These are phyloP conservation scores for Ceratobasidium theobromae DNA, from an alignment of 1,284 basidiomycete species.

Conservation along the genomic window DNA sequence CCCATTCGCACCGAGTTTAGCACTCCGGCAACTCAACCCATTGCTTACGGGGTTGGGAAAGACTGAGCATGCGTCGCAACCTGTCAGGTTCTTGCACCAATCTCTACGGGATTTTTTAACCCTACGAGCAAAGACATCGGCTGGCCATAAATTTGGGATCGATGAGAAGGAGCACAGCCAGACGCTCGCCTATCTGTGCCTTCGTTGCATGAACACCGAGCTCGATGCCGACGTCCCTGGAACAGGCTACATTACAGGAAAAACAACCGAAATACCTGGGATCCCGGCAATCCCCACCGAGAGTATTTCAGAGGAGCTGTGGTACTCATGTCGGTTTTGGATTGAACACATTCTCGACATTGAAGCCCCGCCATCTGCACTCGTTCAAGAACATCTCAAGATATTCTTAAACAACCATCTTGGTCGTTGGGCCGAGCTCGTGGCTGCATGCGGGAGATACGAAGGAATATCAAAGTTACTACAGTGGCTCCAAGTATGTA, in stretches of 20 bases:
- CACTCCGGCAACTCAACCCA: neutral
- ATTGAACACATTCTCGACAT: neutral
- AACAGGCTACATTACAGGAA: neutral
- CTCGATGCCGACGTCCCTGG: neutral
- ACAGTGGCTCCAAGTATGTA: neutral
- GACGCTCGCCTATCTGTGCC: too few species aligned
- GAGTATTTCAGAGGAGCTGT: neutral
- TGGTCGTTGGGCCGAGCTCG: neutral
- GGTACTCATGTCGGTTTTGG: slow-evolving; percentile 12
- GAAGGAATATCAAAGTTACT: neutral
- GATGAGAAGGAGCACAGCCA: neutral
- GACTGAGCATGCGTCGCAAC: neutral
- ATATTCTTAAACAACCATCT: neutral
- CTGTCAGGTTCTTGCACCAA: neutral
- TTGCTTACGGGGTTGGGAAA: neutral
- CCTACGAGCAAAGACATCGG: neutral
- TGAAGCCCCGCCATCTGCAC: neutral
- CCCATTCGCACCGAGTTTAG: neutral
- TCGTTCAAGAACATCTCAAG: neutral
- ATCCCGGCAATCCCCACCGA: neutral
- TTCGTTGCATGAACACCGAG: neutral
- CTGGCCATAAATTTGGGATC: neutral
- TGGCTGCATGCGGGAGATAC: neutral
- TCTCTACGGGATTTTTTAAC: neutral
- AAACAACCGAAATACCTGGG: neutral